Conservation (phyloP, 2,329 filamentous ascomycete species). For the Fusarium sp. region DNA sequence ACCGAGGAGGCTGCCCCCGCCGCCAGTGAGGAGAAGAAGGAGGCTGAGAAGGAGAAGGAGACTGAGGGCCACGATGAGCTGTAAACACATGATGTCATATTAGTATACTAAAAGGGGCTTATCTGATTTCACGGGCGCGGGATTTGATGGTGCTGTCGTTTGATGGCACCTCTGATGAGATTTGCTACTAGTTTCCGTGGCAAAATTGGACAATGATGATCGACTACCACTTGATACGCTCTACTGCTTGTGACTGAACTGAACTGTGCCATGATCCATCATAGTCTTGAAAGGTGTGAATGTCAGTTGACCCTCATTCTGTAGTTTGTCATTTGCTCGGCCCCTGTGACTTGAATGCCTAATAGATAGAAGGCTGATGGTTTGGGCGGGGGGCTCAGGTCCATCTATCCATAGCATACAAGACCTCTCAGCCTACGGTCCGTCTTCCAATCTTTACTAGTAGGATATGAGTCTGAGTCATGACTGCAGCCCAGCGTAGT, state of each 20-base stretch:
- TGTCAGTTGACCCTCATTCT: neutral
- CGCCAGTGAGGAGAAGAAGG: conserved; percentile 65
- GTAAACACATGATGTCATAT: conserved; percentile 64
- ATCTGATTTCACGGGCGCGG: conserved; percentile 51
- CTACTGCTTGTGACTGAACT: neutral
- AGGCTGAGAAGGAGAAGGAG: conserved; percentile 61
- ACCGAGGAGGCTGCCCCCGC: conserved; percentile 68
- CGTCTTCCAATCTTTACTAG: neutral
- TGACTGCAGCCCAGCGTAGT: neutral
- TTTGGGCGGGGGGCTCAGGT: neutral
- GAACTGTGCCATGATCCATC: neutral
- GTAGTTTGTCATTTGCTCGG: neutral
- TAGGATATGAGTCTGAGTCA: neutral
- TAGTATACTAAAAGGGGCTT: conserved; percentile 46
- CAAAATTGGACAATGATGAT: conserved; percentile 44
- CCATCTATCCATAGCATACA: neutral
- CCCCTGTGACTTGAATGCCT: neutral
- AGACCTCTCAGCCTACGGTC: neutral
- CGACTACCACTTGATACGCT: conserved; percentile 24
- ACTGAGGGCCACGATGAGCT: conserved; percentile 78
- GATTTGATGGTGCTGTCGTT: conserved; percentile 47
- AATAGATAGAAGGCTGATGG: neutral
- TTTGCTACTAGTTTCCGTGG: conserved; percentile 44
- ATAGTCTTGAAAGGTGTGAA: neutral
- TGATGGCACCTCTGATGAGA: conserved; percentile 36